Base-by-base conservation (phyloP, 2,329 filamentous ascomycete genomes). In the Cladosporium sp. region DNA sequence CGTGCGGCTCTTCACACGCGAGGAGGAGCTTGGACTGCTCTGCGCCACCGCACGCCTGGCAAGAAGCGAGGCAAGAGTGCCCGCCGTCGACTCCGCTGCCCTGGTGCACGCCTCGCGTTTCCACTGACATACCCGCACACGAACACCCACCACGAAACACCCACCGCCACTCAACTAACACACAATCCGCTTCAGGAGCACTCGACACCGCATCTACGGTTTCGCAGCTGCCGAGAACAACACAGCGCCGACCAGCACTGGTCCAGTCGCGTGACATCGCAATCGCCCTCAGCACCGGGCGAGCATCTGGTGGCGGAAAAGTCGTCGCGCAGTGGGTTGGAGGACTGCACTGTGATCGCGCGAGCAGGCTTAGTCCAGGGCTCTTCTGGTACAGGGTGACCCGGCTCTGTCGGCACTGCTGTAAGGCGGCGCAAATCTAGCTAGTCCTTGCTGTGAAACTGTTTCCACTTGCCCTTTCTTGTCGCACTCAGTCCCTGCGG, bases 361-460 rank as follows among this genome's bases (percentile, higher is more conserved):
- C 19, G 42, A 17, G 34, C 54, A 39, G 12, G 37, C 25, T 49
- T 36, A 34, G 14, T 28, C 22, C n/a, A 11, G 12, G 14, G 30
- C 54, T 17, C 28, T 25, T 15, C 34, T 47, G 12, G 15, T 22
- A 34, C 34, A 45, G 28, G 34, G 39, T 45, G 52, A 19, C 42
- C 15, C 54, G 54, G 20, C 19, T 15, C 20, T 38, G 28, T 37
- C 36, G 42, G 54, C 43, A 45, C 42, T 47, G 54, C 42, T 39
- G 25, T 40, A 28, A 39, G 28, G 54, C 54, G 42, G 54, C 54
- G 54, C 54, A 56, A 30, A 45, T 40, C 54, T 56, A 56, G 54
- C 54, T 56, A 56, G 54, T 49, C 42, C 34, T 56, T 50, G 42
- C 49, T 49, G 42, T 56, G 34, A 56, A 56, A 56, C 17, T 49